These are phyloP conservation scores for Pisolithus thermaeus DNA, from an alignment of 1,284 basidiomycete genomes.

Conservation along the genomic window DNA sequence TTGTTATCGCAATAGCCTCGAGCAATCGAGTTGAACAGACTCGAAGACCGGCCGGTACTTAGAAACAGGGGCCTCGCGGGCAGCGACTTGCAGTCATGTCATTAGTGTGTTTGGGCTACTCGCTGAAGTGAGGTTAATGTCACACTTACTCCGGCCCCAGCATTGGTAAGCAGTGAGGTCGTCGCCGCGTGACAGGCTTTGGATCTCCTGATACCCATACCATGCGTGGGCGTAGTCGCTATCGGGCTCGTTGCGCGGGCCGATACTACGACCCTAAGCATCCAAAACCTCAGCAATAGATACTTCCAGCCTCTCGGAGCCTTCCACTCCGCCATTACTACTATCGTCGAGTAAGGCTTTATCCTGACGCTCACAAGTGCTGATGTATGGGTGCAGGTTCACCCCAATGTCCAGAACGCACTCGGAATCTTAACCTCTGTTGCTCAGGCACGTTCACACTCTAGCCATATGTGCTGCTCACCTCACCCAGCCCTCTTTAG, in stretches of 20 bases:
- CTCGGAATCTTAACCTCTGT: neutral
- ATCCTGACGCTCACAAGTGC: too few relatives aligned
- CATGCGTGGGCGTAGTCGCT: neutral
- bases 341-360: neutral
- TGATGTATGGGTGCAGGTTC: neutral
- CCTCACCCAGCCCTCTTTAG: neutral
- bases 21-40: too few relatives aligned
- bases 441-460: neutral
- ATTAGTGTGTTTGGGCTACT: too few relatives aligned
- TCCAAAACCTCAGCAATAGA: neutral
- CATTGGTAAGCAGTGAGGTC: too few relatives aligned
- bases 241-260: neutral
- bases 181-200: neutral
- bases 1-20: too few relatives aligned
- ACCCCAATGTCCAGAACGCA: constrained; percentile 5
- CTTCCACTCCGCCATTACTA: neutral
- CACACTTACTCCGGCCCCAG: too few relatives aligned
- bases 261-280: neutral
- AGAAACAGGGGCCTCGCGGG: too few relatives aligned
- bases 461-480: neutral
- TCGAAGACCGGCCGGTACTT: too few relatives aligned
- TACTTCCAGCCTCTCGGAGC: neutral
- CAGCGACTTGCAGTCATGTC: too few relatives aligned
- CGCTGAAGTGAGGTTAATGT: too few relatives aligned
- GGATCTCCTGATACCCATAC: neutral